Base-by-base conservation (phyloP, 345 rosid species). In the Psidium guajava region DNA sequence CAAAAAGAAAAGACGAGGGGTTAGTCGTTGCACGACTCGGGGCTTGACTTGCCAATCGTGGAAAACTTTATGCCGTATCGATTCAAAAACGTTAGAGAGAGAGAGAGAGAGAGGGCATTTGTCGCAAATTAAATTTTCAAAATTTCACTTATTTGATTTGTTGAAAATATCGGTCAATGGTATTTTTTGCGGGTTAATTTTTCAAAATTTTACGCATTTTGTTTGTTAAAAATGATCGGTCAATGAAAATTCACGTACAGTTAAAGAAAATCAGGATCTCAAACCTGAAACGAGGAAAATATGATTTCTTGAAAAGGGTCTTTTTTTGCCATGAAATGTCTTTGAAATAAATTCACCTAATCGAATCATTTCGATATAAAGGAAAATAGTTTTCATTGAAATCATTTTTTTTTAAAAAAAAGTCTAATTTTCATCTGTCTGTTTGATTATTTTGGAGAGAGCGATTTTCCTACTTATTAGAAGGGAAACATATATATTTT, bases 351-450 rank as follows among this genome's bases (percentile, higher is more conserved):
- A 14, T 3, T 20, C 5, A 59, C 2, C 16, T 59, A 2, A 27
- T 5, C 14, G 5, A 6, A 14, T 0, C 1, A 13, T 20, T 59
- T 12, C 18, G 5, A 0, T 16, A 59, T n/a, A 13, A n/a, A 13
- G 0, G 18, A 2, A 11, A 13, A 12, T 59, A n/a, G 1, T 12
- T 59, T 59, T 0, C 8, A 13, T 5, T 3, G 40, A 27, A 27
- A 59, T 59, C 40, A 59, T n/a, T n/a, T n/a, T 59, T 27, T 52
- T 13, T 0, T 5, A 6, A 0, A 27, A 59, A 27, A 59, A 59
- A 13, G 1, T 59, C 14, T 27, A 4, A 14, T 59, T 59, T 27
- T 27, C 3, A 59, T n/a, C n/a, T n/a, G n/a, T n/a, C 27, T 13
- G 2, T 13, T 0, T 27, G 1, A 4, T n/a, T 13, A 1, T 59